Conservation (phyloP, 495 filamentous ascomycete genomes). For the Saxophila tyrrhenica region DNA sequence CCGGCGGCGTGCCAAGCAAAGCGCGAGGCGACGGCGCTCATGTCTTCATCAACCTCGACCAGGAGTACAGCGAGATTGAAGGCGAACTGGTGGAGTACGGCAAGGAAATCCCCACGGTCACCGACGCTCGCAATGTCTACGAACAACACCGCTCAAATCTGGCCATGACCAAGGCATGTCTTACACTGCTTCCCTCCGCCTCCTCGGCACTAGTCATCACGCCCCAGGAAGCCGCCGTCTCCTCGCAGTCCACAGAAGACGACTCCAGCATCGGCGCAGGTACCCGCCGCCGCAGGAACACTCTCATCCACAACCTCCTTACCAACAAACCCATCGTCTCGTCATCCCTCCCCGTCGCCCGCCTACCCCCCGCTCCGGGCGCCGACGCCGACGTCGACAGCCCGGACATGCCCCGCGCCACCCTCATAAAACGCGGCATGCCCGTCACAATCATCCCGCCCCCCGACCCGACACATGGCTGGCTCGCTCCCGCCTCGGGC, state of each 20-base stretch:
- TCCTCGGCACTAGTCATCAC: slow-evolving; percentile 84
- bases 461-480: slow-evolving; percentile 42
- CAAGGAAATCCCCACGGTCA: slow-evolving; percentile 41
- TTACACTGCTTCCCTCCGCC: slow-evolving; percentile 70
- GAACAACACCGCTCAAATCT: slow-evolving; percentile 51
- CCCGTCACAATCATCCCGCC: slow-evolving; percentile 68
- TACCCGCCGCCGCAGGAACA: slow-evolving; percentile 70
- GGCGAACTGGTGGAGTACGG: slow-evolving; percentile 40
- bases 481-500: slow-evolving; percentile 50
- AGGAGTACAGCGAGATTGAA: slow-evolving; percentile 64
- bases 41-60: slow-evolving; percentile 90
- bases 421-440: slow-evolving; percentile 83
- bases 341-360: slow-evolving; percentile 68
- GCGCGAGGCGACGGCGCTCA: slow-evolving; percentile 58
- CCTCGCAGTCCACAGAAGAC: slow-evolving; percentile 34
- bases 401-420: slow-evolving; percentile 43
- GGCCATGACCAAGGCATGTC: slow-evolving; percentile 48
- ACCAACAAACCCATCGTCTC: slow-evolving; percentile 90
- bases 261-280: slow-evolving; percentile 47
- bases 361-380: slow-evolving; percentile 32
- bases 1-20: slow-evolving; percentile 72
- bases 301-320: slow-evolving; percentile 89
- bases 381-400: slow-evolving; percentile 1
- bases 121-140: neutral
- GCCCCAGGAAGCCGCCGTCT: slow-evolving; percentile 66